phyloP scores from a whole-genome alignment of 2,329 filamentous ascomycete species.

The Chalaropsis thielavioides region DNA sequence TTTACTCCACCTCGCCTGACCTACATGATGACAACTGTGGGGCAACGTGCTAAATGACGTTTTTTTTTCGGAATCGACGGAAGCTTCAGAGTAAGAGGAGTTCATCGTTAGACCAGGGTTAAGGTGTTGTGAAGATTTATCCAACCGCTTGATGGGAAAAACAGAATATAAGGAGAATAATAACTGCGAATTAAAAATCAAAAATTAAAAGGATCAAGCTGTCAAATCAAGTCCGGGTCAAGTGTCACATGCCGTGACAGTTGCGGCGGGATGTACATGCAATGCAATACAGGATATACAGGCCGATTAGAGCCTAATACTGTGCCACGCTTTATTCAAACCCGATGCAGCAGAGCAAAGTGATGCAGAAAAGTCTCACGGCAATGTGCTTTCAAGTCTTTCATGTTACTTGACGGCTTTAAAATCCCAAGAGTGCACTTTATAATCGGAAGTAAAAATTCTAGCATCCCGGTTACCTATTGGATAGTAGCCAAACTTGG shows the following conservation, averaged over 20 bases:
- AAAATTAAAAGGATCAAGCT: not conserved
- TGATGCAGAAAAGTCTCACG: not conserved
- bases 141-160: not conserved
- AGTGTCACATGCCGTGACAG: not conserved
- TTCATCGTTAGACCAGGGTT: not conserved
- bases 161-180: not conserved
- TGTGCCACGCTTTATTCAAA: not conserved
- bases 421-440: not conserved
- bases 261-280: not conserved
- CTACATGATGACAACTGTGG: not conserved
- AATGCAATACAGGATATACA: not conserved
- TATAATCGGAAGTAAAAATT: not conserved
- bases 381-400: too few species aligned
- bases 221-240: not conserved
- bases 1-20: not conserved
- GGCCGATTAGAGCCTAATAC: not conserved
- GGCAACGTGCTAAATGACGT: not conserved
- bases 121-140: not conserved
- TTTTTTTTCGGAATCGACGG: slow-evolving; percentile 1
- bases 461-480: not conserved
- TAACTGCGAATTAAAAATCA: not conserved
- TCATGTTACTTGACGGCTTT: too few species aligned
- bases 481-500: not conserved
- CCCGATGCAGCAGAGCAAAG: not conserved
- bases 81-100: not conserved